These are phyloP conservation scores for Neonectria neomacrospora DNA, from an alignment of 2,329 filamentous ascomycete species.

Conservation along the genomic window DNA sequence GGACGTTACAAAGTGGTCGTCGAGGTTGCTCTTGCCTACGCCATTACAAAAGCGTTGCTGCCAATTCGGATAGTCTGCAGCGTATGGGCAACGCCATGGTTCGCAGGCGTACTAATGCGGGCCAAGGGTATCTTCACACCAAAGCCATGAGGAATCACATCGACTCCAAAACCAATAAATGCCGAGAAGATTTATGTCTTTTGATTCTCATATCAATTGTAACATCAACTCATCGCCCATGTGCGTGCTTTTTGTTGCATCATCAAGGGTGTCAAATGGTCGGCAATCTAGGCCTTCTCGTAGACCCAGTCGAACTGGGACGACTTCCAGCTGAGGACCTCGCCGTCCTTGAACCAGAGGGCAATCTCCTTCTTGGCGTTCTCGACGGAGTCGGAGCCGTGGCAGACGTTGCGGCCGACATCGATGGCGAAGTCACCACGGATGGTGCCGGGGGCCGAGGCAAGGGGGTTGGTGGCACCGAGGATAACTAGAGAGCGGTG, in stretches of 20 bases:
- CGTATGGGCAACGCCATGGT: constrained; percentile 92
- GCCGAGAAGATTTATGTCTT: constrained; percentile 40
- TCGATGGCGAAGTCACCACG: constrained; percentile 90
- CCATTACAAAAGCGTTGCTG: constrained; percentile 86
- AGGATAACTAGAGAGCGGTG: constrained; percentile 73
- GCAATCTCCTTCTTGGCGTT: constrained; percentile 99
- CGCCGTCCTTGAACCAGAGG: constrained; percentile 94
- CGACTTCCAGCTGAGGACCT: constrained; percentile 86
- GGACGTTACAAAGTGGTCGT: constrained; percentile 67
- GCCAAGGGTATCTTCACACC: constrained; percentile 47
- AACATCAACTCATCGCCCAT: constrained; percentile 39
- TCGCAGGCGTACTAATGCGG: constrained; percentile 74
- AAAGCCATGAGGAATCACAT: constrained; percentile 38
- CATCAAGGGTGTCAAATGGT: constrained; percentile 36
- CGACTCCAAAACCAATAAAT: constrained; percentile 12
- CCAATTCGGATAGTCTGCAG: constrained; percentile 81
- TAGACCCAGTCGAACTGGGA: constrained; percentile 94
- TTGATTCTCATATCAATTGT: constrained; percentile 39
- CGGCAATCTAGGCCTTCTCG: constrained; percentile 76
- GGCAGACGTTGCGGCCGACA: constrained; percentile 96
- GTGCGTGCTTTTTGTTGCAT: constrained; percentile 40
- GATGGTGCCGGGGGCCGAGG: constrained; percentile 96
- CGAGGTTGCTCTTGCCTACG: constrained; percentile 88
- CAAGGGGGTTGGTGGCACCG: constrained; percentile 98
- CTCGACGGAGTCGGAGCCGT: constrained; percentile 98